Evolutionary conservation across 2,329 filamentous ascomycete species (phyloP).

Genomic region (Cercospora citrullina): DNA sequence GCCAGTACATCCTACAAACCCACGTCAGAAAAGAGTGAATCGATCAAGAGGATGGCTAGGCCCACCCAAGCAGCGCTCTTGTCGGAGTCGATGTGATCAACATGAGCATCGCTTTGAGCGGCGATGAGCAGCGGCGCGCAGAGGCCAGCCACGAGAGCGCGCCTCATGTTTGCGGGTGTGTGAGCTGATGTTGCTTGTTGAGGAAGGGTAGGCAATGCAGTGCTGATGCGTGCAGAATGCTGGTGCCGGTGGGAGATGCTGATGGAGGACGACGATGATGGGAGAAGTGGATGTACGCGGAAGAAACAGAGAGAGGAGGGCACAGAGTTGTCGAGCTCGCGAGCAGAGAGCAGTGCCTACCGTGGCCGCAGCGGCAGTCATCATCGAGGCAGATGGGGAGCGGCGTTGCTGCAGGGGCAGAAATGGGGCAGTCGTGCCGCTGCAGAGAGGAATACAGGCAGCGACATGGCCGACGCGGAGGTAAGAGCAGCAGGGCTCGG

Average conservation of each 20-base stretch:
- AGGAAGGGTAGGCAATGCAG: neutral
- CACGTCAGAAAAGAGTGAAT: neutral
- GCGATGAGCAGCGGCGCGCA: neutral
- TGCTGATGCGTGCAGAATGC: neutral
- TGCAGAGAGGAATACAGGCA: neutral
- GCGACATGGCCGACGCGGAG: neutral
- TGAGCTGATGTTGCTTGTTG: neutral
- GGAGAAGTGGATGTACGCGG: neutral
- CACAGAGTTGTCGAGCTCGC: neutral
- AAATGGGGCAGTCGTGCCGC: neutral
- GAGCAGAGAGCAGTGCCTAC: neutral
- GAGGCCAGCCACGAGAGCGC: neutral
- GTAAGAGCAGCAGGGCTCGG: neutral
- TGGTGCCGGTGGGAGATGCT: neutral
- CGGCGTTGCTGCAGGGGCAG: neutral
- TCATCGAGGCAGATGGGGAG: neutral
- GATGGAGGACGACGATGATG: conserved; percentile 10
- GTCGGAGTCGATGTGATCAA: neutral
- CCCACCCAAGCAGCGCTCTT: neutral
- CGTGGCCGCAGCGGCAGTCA: neutral
- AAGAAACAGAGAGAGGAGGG: conserved; percentile 7
- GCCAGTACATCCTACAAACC: neutral
- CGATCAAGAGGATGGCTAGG: neutral
- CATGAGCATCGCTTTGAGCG: neutral
- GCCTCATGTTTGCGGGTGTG: neutral